A percentile compares a stretch with the other conserved stretches of the same genome.
Evolutionary conservation across 2,329 filamentous ascomycete genomes (phyloP).

Genomic region (Penicillium sp.): DNA sequence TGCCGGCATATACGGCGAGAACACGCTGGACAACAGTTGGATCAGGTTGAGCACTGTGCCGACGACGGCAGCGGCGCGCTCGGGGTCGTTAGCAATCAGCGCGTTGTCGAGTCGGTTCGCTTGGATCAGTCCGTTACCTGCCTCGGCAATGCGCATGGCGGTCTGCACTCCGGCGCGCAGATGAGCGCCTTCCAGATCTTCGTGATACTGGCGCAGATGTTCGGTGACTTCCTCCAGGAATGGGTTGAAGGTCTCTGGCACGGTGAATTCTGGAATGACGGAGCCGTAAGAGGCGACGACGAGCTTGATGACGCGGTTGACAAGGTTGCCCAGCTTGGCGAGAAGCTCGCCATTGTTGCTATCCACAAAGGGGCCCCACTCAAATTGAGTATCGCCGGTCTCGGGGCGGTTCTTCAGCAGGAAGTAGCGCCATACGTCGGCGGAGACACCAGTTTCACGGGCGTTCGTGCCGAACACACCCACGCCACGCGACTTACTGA

Average conservation of each 20-base stretch:
- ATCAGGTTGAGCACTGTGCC: conserved; percentile 81
- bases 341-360: conserved; percentile 88
- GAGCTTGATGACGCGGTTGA: conserved; percentile 72
- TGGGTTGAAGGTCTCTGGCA: conserved; percentile 42
- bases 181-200: conserved; percentile 60
- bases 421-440: conserved; percentile 93
- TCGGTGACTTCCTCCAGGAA: conserved; percentile 50
- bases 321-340: conserved; percentile 69
- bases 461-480: conserved; percentile 91
- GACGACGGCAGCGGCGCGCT: conserved; percentile 62
- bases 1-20: conserved; percentile 82
- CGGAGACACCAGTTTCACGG: conserved; percentile 76
- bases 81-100: conserved; percentile 58
- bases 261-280: conserved; percentile 39
- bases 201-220: conserved; percentile 55
- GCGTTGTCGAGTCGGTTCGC: conserved; percentile 61
- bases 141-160: conserved; percentile 57
- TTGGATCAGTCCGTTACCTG: conserved; percentile 60
- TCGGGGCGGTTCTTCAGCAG: conserved; percentile 82
- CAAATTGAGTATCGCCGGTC: conserved; percentile 81
- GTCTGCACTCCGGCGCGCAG: conserved; percentile 55
- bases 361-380: conserved; percentile 79
- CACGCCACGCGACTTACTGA: conserved; percentile 84
- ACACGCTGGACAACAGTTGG: conserved; percentile 73
- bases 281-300: conserved; percentile 67